Base-by-base conservation (phyloP, 768 basidiomycete species). In the Calvatia gigantea region DNA sequence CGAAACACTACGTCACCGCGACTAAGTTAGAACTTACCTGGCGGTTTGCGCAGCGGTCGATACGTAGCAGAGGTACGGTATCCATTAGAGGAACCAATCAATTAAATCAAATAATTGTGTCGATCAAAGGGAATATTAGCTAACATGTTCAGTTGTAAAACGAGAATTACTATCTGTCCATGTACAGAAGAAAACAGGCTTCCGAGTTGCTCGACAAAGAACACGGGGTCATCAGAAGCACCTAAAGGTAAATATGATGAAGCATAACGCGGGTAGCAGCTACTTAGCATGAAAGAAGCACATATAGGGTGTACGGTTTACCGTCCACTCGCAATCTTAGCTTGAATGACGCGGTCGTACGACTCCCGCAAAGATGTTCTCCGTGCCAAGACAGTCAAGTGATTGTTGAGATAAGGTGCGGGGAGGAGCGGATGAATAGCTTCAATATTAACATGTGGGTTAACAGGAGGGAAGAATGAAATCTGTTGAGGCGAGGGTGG, bases 391-490 rank as follows among this genome's bases (percentile, higher is more conserved):
- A 88, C 79, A 17, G 86, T 86, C 67, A 90, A 73, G 56, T 91
- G 89, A 55, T 85, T 81, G 61, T 74, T 80, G 58, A 88, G 67
- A 64, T 89, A 90, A 38, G 88, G 87, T 2, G 81, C 79, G 0
- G 89, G 89, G 21, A 91, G 75, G 15, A 90, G 74, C 0, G 87
- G 80, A 64, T 91, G 89, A 7, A 86, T 80, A 23, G 70, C 73
- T 64, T 89, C 86, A 17, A 82, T 69, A 52, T 82, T 75, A 21
- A 72, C 71, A 45, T 77, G 75, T 15, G 81, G 75, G 53, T 81
- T 84, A n/a, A 71, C 68, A 0, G 82, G 77, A 7, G 89, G 87
- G 71, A 91, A 89, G 69, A 83, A 79, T 6, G 78, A 72, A 5
- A 82, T 75, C 48, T 82, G 67, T 54, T 81, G 82, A 9, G 75